Base-by-base conservation (phyloP, 345 rosid species). In the Mallotus nudiflorus region DNA sequence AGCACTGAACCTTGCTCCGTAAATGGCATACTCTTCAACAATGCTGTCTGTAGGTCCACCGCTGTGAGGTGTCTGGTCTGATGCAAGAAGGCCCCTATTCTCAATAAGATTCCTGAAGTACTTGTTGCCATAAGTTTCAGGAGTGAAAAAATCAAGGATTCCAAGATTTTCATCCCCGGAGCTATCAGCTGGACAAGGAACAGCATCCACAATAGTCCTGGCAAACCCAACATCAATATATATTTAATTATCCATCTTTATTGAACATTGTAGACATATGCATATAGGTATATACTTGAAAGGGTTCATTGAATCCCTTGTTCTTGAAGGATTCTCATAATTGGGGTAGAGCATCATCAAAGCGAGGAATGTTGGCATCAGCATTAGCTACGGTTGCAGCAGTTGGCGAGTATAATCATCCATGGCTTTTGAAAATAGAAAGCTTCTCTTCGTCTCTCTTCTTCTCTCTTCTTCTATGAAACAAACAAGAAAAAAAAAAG, bases 141-240 rank as follows among this genome's bases (percentile, higher is more conserved):
- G 33, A 40, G 66, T 62, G 8, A 62, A 7, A 6, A 31, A 14
- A 40, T 62, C 66, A 40, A 62, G 50, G 6, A 50, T 29, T 4
- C 48, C 25, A 14, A 39, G 29, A 11, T 62, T 62, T 20, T 40
- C 19, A 24, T 62, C 16, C 13, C 66, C 66, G 12, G 50, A 62
- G 19, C 66, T 50, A 22, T 62, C 66, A 40, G 50, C 50, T 62
- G 66, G 66, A 14, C 66, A 62, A 4, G 66, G 66, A 10, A 62
- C 48, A 22, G 39, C 18, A 39, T 24, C 33, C 7, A 49, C 42
- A 22, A 62, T n/a, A 39, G 5, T 40, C 8, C 50, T 62, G 1
- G 66, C 50, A 62, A 62, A 62, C 12, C 14, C 66, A 62, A 31
- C 8, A 40, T 62, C 66, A 12, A 62, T 62, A 20, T 37, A n/a